These are phyloP conservation scores for Luffa aegyptiaca DNA, from an alignment of 306 rosid genomes.

Conservation along the genomic window DNA sequence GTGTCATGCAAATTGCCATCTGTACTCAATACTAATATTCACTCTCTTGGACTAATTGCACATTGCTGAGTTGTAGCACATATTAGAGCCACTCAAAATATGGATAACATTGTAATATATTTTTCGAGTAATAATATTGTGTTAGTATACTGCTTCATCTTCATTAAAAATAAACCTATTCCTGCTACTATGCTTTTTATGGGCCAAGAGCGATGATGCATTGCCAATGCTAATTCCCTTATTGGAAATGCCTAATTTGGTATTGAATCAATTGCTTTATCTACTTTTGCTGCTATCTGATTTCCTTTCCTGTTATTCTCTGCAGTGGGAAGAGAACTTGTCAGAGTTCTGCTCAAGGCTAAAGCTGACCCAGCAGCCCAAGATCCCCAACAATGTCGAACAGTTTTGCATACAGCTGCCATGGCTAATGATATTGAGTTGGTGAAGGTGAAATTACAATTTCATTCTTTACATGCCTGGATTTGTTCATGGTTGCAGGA, in stretches of 20 bases:
- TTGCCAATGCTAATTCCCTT: background rate
- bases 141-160: background rate
- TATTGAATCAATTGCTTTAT: background rate
- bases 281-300: background rate
- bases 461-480: background rate
- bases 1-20: too few relatives aligned
- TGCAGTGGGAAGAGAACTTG: slow-evolving; percentile 94
- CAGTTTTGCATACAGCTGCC: slow-evolving; percentile 95
- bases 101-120: background rate
- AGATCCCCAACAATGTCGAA: slow-evolving; percentile 83
- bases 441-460: slow-evolving; percentile 50
- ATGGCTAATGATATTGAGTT: slow-evolving; percentile 83
- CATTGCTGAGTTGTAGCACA: background rate
- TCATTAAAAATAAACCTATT: background rate
- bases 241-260: background rate
- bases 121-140: background rate
- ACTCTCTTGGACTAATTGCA: background rate
- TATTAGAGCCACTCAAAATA: background rate
- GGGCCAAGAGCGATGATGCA: background rate
- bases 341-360: slow-evolving; percentile 72
- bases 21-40: too few relatives aligned
- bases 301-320: slow-evolving; percentile 15
- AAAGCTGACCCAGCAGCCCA: slow-evolving; percentile 89
- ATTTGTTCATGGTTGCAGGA: slow-evolving; percentile 8
- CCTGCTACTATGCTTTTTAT: background rate